A percentile compares a stretch with the other conserved stretches of the same genome.
phyloP scores from a whole-genome alignment of 1,139 yeast species.

The Geotrichum histeridarum region DNA sequence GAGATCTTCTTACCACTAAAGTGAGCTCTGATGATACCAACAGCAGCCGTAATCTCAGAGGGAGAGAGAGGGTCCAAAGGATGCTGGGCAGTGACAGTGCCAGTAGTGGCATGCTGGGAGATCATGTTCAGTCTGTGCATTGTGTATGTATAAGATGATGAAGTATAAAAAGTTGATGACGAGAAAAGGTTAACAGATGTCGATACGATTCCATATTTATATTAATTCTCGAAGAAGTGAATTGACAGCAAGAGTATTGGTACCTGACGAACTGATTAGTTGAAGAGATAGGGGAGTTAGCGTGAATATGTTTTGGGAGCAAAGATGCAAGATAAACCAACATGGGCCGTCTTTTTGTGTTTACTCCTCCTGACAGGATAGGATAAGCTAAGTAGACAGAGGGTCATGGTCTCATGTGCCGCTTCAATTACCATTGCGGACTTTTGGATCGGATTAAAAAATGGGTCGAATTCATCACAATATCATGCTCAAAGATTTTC shows the following conservation, averaged over 20 bases:
- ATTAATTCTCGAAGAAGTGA: neutral
- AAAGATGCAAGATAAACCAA: too few relatives aligned
- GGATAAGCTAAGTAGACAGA: too few relatives aligned
- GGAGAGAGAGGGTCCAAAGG: constrained; percentile 69
- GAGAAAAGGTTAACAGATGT: neutral
- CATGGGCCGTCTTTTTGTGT: too few relatives aligned
- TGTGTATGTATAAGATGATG: neutral
- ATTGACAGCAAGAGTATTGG: neutral
- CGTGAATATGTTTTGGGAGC: too few relatives aligned
- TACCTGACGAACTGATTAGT: too few relatives aligned
- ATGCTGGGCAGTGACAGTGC: constrained; percentile 42
- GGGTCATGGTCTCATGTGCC: too few relatives aligned
- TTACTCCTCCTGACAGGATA: too few relatives aligned
- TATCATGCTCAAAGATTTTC: too few relatives aligned
- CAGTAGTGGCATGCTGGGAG: constrained; percentile 49
- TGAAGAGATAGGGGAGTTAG: too few relatives aligned
- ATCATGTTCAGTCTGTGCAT: constrained; percentile 55
- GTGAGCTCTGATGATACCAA: constrained; percentile 42
- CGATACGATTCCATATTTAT: neutral
- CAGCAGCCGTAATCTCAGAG: constrained; percentile 48
- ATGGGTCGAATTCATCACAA: too few relatives aligned
- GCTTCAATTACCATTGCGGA: too few relatives aligned
- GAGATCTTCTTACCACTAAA: constrained; percentile 44
- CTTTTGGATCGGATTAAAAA: too few relatives aligned
- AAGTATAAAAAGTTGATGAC: neutral